Base-by-base conservation (phyloP, 1,139 yeast genomes). In the Scheffersomyces cryptocercus region DNA sequence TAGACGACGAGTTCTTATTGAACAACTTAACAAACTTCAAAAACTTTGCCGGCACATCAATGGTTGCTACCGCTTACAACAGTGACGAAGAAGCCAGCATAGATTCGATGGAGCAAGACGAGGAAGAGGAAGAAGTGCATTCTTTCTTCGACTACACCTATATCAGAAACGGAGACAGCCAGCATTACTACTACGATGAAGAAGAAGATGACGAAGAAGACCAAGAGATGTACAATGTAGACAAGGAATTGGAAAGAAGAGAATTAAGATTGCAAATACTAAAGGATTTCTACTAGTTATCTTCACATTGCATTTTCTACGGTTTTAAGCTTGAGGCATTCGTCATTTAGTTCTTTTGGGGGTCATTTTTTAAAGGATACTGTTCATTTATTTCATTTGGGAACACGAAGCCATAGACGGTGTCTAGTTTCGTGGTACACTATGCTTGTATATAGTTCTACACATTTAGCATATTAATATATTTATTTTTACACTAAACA, bases 221-320 rank as follows among this genome's bases (percentile, higher is more conserved):
- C 28, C 31, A 39, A 31, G 31, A 37, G 10, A 26, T 33, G 16
- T 40, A 43, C 14, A 31, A 35, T 7, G 55, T 54, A 30, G 68
- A 66, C 31, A 62, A 59, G 45, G 75, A 72, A 37, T 54, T 52
- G 39, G 77, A 73, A 50, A 59, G 74, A 47, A 51, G 61, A 33
- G 76, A 71, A 53, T 63, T 73, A 41, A 59, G 78, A 41, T 54
- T 66, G 47, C 77, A 72, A 49, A 67, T 72, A 47, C 53, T 71
- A 52, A 61, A 56, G 41, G 76, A 72, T 45, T 58, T 70, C 38
- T 54, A 47, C 33, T 46, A 28, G 36, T 40, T 36, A 13, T 14
- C 8, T 12, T 20, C 26, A 20, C 8, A 20, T 20, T 20, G 26
- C 26, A 20, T 20, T 20, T 20, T 20, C 26, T 20, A 20, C 7